Percentiles rank a stretch among this genome's conserved stretches.
Conservation (phyloP, 345 rosid species). For the Brassica nigra region DNA sequence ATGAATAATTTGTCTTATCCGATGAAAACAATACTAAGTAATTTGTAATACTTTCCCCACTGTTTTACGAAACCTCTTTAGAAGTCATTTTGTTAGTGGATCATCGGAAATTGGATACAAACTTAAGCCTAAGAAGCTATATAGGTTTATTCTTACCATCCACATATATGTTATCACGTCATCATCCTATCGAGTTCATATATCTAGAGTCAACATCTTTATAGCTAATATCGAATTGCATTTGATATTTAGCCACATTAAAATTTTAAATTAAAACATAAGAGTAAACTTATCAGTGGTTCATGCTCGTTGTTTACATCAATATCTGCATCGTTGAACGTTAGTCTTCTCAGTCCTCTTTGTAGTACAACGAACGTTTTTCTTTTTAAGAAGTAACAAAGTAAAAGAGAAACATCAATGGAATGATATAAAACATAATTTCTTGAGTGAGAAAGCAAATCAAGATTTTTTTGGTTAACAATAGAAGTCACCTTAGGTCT, state of each 20-base stretch:
- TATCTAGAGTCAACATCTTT: background rate
- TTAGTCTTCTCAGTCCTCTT: too few species aligned
- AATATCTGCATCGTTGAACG: too few species aligned
- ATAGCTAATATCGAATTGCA: background rate
- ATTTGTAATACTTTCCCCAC: background rate
- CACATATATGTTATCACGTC: background rate
- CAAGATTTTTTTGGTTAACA: too few species aligned
- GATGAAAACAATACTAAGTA: background rate
- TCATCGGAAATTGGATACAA: background rate
- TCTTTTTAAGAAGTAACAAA: too few species aligned
- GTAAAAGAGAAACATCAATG: too few species aligned
- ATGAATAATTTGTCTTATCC: background rate
- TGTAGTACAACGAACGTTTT: too few species aligned
- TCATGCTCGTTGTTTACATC: background rate
- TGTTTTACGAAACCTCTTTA: background rate
- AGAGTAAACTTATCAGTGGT: background rate
- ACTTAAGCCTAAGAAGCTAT: background rate
- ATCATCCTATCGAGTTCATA: background rate
- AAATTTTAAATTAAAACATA: too few species aligned
- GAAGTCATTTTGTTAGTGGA: background rate
- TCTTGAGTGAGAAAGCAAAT: too few species aligned
- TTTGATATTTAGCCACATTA: background rate
- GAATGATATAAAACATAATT: too few species aligned
- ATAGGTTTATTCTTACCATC: background rate
- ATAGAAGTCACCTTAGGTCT: too few species aligned